Evolutionary conservation across 1,139 yeast species (phyloP).

Genomic region (Meyerozyma smithsonii): DNA sequence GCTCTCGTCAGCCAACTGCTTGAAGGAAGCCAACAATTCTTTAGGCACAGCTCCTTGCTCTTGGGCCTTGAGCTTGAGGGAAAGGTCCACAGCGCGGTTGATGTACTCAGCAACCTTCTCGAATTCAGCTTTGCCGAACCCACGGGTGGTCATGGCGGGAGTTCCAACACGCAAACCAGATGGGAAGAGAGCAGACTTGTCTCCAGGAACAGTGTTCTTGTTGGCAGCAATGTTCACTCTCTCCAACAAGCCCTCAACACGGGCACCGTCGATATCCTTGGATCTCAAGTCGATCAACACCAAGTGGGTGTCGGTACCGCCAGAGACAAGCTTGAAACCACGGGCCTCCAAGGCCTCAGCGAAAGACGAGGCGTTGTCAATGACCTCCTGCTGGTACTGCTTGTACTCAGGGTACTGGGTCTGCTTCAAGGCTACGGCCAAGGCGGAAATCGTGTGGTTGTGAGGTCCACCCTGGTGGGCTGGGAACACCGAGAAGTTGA

Average conservation of each 20-base stretch:
- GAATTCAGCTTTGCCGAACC: slow-evolving; percentile 85
- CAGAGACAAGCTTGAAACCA: slow-evolving; percentile 82
- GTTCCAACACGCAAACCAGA: slow-evolving; percentile 98
- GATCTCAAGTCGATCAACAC: slow-evolving; percentile 85
- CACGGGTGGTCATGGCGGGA: slow-evolving; percentile 98
- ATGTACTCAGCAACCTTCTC: slow-evolving; percentile 77
- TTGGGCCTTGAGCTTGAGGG: slow-evolving; percentile 53
- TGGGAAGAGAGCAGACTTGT: slow-evolving; percentile 94
- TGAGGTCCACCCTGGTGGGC: slow-evolving; percentile 99
- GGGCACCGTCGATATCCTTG: slow-evolving; percentile 93
- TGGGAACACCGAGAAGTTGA: slow-evolving; percentile 98
- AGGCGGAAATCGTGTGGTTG: slow-evolving; percentile 95
- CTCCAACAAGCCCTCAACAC: slow-evolving; percentile 93
- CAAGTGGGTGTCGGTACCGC: slow-evolving; percentile 97
- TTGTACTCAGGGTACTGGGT: slow-evolving; percentile 89
- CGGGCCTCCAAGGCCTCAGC: slow-evolving; percentile 65
- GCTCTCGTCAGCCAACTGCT: slow-evolving; percentile 56
- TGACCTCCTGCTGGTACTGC: slow-evolving; percentile 83
- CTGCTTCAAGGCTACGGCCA: slow-evolving; percentile 95
- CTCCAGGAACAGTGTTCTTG: slow-evolving; percentile 98
- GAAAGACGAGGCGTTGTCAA: slow-evolving; percentile 83
- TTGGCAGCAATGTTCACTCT: slow-evolving; percentile 92
- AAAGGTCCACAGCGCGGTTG: slow-evolving; percentile 71
- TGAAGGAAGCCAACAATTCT: slow-evolving; percentile 62
- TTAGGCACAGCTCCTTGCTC: slow-evolving; percentile 60